Evolutionary conservation across 1,284 basidiomycete species (phyloP).

Genomic region (Boletus sp.): DNA sequence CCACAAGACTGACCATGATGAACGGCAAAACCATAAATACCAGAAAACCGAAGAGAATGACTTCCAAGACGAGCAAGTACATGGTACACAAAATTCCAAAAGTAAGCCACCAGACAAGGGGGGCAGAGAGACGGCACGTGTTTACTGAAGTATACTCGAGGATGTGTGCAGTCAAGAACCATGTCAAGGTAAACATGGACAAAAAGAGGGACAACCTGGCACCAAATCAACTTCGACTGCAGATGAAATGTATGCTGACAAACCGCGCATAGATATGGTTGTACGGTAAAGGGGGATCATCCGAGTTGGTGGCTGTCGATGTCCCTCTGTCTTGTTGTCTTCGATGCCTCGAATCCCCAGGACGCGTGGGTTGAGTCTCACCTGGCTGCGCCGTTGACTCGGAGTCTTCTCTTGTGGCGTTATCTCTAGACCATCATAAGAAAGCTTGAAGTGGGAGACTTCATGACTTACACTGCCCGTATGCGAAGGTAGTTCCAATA

Average conservation of each 20-base stretch:
- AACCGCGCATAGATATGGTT: conserved; percentile 39
- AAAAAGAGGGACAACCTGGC: conserved; percentile 57
- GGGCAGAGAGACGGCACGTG: conserved; percentile 64
- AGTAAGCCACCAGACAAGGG: conserved; percentile 78
- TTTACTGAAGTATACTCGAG: conserved; percentile 69
- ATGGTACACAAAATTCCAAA: conserved; percentile 76
- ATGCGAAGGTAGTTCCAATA: conserved; percentile 60
- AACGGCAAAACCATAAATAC: conserved; percentile 75
- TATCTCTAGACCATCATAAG: conserved; percentile 26
- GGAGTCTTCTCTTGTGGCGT: conserved; percentile 25
- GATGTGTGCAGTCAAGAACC: conserved; percentile 77
- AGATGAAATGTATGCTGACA: conserved; percentile 16
- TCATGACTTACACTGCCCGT: conserved; percentile 39
- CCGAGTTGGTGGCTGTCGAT: conserved; percentile 15
- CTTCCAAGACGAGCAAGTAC: conserved; percentile 71
- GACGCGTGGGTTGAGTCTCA: conserved; percentile 14
- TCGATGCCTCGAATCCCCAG: conserved; percentile 21
- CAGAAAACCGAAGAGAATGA: conserved; percentile 64
- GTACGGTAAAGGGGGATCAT: conserved; percentile 32
- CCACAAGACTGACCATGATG: conserved; percentile 54
- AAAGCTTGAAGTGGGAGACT: background rate
- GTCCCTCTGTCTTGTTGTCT: conserved; percentile 27
- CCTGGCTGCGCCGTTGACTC: conserved; percentile 24
- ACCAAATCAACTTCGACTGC: conserved; percentile 2
- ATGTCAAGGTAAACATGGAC: conserved; percentile 65